A percentile compares a stretch with the other conserved stretches of the same genome.
phyloP scores from a whole-genome alignment of 371 early-diverging fungal species.

The Vairimorpha necatrix region DNA sequence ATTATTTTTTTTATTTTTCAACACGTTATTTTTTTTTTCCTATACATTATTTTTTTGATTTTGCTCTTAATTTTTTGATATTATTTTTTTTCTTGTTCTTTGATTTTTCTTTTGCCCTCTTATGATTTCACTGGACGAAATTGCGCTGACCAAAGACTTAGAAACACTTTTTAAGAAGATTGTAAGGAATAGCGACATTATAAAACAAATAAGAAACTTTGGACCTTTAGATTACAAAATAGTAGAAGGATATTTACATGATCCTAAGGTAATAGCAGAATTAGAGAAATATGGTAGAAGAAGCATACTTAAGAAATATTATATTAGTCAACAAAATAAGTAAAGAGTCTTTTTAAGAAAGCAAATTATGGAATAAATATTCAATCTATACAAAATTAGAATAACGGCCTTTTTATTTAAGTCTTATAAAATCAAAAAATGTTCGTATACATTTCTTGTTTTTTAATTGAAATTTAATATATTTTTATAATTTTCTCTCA shows the following conservation, averaged over 20 bases:
- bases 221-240: neutral
- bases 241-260: neutral
- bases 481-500: too few species aligned
- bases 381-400: too few species aligned
- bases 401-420: too few species aligned
- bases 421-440: neutral
- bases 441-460: too few species aligned
- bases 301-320: neutral
- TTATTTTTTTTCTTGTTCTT: neutral
- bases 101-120: neutral
- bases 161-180: neutral
- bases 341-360: neutral
- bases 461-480: too few species aligned
- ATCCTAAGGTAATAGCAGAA: neutral
- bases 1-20: too few species aligned
- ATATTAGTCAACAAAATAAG: neutral
- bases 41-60: too few species aligned
- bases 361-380: neutral
- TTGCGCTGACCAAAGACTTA: neutral
- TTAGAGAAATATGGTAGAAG: slow-evolving; percentile 9
- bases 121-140: slow-evolving; percentile 5
- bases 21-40: too few species aligned
- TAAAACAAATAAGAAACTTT: slow-evolving; percentile 16
- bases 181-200: neutral
- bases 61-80: neutral